These are phyloP conservation scores for Lachnellula suecica DNA, from an alignment of 2,329 filamentous ascomycete genomes.

Conservation along the genomic window DNA sequence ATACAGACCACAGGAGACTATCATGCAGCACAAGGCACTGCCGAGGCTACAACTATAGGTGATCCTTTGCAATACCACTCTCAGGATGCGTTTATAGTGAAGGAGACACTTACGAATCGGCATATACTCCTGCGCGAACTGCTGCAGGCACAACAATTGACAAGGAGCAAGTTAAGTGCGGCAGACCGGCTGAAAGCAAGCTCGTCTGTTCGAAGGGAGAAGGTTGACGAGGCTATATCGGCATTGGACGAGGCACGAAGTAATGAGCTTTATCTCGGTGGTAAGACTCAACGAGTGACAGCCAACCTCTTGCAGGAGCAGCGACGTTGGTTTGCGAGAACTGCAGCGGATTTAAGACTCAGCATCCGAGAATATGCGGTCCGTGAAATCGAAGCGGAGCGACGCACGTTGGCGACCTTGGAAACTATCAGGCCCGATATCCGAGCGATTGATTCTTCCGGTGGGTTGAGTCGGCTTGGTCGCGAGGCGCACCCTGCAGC, in stretches of 20 bases:
- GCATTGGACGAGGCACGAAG: slow-evolving; percentile 83
- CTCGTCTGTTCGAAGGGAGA: slow-evolving; percentile 85
- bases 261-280: slow-evolving; percentile 76
- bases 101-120: slow-evolving; percentile 95
- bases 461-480: slow-evolving; percentile 85
- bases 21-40: slow-evolving; percentile 93
- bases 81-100: slow-evolving; percentile 94
- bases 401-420: slow-evolving; percentile 86
- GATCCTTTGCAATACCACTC: slow-evolving; percentile 95
- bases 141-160: slow-evolving; percentile 82
- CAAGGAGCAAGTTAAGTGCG: slow-evolving; percentile 78
- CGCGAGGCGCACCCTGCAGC: slow-evolving; percentile 77
- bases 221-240: slow-evolving; percentile 95
- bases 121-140: slow-evolving; percentile 95
- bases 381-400: slow-evolving; percentile 92
- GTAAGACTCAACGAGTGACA: slow-evolving; percentile 88
- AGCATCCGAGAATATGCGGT: slow-evolving; percentile 91
- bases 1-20: slow-evolving; percentile 93
- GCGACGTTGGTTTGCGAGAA: slow-evolving; percentile 86
- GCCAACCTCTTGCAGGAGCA: slow-evolving; percentile 86
- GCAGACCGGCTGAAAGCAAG: slow-evolving; percentile 86
- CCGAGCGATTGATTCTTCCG: slow-evolving; percentile 85
- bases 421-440: slow-evolving; percentile 93
- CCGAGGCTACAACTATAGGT: slow-evolving; percentile 90
- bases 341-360: slow-evolving; percentile 76